Percentiles rank a stretch among this genome's conserved stretches.
phyloP scores from a whole-genome alignment of 192 early-diverging fungal genomes.

The Coemansia sp. region DNA sequence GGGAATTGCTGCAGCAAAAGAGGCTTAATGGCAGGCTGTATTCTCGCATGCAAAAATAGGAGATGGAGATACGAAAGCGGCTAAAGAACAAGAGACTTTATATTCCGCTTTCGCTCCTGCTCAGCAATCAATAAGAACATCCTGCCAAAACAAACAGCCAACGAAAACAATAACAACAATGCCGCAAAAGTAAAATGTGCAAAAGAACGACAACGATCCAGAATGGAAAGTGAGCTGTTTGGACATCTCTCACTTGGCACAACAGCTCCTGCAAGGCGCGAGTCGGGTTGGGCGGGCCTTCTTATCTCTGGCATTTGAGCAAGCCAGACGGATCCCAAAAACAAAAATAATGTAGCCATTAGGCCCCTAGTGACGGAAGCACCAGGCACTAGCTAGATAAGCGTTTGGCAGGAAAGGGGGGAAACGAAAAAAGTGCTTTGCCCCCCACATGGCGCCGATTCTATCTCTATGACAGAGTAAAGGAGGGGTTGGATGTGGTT shows the following conservation, averaged over 20 bases:
- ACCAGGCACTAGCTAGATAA: neutral
- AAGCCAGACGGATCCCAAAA: neutral
- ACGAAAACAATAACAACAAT: slow-evolving; percentile 9
- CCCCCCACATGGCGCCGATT: neutral
- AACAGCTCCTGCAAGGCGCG: neutral
- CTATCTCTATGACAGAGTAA: too few species aligned
- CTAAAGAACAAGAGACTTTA: neutral
- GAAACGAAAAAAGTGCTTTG: neutral
- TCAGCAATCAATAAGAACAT: neutral
- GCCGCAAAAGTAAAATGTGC: neutral
- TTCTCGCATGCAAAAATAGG: neutral
- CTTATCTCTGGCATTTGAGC: neutral
- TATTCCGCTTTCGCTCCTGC: neutral
- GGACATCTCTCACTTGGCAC: neutral
- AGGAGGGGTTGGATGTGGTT: too few species aligned
- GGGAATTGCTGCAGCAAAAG: too few species aligned
- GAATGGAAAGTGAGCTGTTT: slow-evolving; percentile 7
- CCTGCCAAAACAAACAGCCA: neutral
- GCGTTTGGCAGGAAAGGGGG: neutral
- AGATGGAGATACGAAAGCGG: slow-evolving; percentile 3
- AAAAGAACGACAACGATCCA: slow-evolving; percentile 2
- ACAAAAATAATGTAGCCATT: neutral
- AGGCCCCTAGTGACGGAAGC: neutral
- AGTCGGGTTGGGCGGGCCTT: neutral
- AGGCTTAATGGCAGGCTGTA: neutral